Evolutionary conservation across 257 asterid genomes (phyloP), one percentile per base, ranked within the genome.

Genomic region (Nicotiana sylvestris): DNA sequence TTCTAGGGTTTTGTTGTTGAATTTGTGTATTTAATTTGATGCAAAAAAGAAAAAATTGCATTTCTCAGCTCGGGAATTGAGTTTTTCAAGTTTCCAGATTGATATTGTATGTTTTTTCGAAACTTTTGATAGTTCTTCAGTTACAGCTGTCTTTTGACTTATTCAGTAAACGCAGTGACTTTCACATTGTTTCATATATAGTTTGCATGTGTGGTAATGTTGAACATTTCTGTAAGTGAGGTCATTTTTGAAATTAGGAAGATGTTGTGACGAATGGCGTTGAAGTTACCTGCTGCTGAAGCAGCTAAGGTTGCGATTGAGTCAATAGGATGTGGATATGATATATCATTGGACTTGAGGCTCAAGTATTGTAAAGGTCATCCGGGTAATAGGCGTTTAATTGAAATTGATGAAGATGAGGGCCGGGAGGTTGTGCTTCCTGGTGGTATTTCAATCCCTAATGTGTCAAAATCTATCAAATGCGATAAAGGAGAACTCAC

Each of bases 401-500:
- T 94, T 77, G 97, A 89, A 68, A 87, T 94, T 87, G 97, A 93
- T 86, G 98, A 89, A 85, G 93, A 87, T 76, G 91, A 86, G 78
- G 92, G 93, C 56, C 91, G 91, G 76, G 97, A 93, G 84, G 86
- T 96, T 89, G 93, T 94, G 79, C 97, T 96, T 82, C 97, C 98
- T 0, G 97, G 94, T 83, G 98, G 99, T 82, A 87, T 89, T 49
- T 82, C 89, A 17, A 89, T 96, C 46, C 91, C 91, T 51, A 87
- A 89, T 55, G 98, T 96, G 81, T 89, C 99, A 5, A 96, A 90
- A 60, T 90, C 90, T n/a, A 94, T 96, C 76, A 96, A 96, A 85
- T 93, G 99, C 58, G 99, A 96, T 86, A 96, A 96, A 88, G 99
- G 99, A 82, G 99, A 96, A 87, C 91, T 94, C 57, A 96, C 95